Evolutionary conservation across 331 rosid species (phyloP), one percentile per base, ranked within the genome.

Genomic region (Prunus yedoensis): DNA sequence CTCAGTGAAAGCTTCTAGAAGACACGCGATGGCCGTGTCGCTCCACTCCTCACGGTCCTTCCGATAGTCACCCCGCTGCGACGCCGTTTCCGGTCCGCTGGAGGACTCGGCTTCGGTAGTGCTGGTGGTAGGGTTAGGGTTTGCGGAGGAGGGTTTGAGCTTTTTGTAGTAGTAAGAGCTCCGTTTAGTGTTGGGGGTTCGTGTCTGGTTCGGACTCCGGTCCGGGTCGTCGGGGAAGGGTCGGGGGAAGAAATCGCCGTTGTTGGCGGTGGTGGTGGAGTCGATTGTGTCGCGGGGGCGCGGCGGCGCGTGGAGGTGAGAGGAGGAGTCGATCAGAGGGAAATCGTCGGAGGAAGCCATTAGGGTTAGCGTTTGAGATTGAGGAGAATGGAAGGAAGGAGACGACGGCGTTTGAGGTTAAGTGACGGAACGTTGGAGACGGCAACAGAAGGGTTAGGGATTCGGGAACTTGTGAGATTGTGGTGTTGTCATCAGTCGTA

Each of bases 1-100:
- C 68, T 93, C 98, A 13, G 91, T 93, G 68, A 91, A 93, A 27
- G 93, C 97, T 21, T 93, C 98, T 2, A 93, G 87, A n/a, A 93
- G 89, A 62, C 96, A 93, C 64, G 88, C 81, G 47, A 93, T 93
- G 78, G 97, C 98, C 53, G 92, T 85, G 68, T 93, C 98, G 77
- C 98, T 93, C 98, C 98, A 93, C 85, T 93, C 97, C 85, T 93
- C 98, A 58, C 98, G 85, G 80, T 93, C 98, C 84, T 89, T 93
- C 79, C 97, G 75, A 68, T 93, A 93, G 73, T 91, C 98, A 2
- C 83, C 89, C 15, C 74, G 47, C 21, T 32, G 46, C 45, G 67
- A 62, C 20, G 46, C 67, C 67, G 47, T 62, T 30, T 62, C 67
- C 13, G 21, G 67, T 5, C 67, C 67, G 23, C 67, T 62, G 67